Percentiles rank a stretch among this genome's conserved stretches.
Evolutionary conservation across 768 basidiomycete species (phyloP).

Genomic region (Suillus variegatus): DNA sequence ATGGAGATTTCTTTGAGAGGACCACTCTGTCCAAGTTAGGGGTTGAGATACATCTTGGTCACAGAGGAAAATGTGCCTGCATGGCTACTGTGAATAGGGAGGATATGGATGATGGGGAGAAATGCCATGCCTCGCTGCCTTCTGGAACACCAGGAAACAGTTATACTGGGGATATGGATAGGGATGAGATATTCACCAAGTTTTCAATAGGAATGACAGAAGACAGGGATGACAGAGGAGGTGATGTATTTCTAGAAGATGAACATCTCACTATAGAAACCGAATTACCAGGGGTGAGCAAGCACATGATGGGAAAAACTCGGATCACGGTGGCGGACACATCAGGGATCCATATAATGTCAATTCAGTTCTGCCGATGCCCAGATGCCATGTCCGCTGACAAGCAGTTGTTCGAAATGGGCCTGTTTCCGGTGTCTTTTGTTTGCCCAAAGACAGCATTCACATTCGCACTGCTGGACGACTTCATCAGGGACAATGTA

Average conservation of each 20-base stretch:
- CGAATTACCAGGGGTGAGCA: no score
- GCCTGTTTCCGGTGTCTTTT: not conserved
- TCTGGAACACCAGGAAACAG: no score
- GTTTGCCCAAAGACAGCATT: not conserved
- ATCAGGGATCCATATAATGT: not conserved
- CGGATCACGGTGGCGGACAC: not conserved
- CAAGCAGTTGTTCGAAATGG: not conserved
- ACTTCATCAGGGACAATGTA: slow-evolving; percentile 1
- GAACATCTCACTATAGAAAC: no score
- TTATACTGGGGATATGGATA: no score
- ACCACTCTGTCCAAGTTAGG: not conserved
- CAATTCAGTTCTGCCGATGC: not conserved
- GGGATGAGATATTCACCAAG: no score
- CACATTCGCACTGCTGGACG: not conserved
- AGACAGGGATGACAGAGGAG: no score
- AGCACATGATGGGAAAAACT: not conserved
- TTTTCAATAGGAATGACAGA: no score
- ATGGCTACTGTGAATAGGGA: not conserved
- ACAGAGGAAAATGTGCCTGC: not conserved
- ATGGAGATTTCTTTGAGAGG: not conserved
- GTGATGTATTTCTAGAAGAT: no score
- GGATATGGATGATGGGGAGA: not conserved
- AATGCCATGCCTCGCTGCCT: no score
- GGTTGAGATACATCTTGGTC: not conserved
- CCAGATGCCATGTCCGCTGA: not conserved